A percentile compares a stretch with the other conserved stretches of the same genome.
Conservation (phyloP, 2,329 filamentous ascomycete species). For the Paecilomyces dactylethromorphus region DNA sequence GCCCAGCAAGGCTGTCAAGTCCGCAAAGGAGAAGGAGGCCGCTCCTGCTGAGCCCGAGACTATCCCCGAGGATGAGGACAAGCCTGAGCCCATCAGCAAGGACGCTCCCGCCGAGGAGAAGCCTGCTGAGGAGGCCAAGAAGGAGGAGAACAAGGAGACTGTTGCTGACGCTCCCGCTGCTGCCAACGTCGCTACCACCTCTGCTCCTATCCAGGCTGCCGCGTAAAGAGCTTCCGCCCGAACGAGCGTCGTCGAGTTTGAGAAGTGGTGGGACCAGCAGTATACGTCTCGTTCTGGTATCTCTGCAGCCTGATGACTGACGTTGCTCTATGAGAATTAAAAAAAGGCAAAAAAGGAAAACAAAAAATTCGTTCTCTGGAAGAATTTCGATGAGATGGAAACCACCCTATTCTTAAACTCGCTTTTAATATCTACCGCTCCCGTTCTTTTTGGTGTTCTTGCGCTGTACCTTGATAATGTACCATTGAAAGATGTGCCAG, state of each 20-base stretch:
- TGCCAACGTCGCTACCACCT: conserved; percentile 22
- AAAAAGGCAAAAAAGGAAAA: conserved; percentile 12
- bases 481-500: conserved; percentile 5
- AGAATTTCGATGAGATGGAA: conserved; percentile 5
- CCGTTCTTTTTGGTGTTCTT: conserved; percentile 15
- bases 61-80: conserved; percentile 19
- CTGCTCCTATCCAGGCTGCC: conserved; percentile 36
- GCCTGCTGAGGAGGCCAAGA: conserved; percentile 14
- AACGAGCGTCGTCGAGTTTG: conserved; percentile 30
- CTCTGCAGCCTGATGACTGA: conserved; percentile 15
- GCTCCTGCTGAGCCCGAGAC: conserved; percentile 23
- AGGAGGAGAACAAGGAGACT: conserved; percentile 18
- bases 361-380: conserved; percentile 6
- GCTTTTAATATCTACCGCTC: conserved; percentile 19
- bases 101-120: conserved; percentile 19
- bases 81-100: conserved; percentile 16
- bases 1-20: conserved; percentile 43
- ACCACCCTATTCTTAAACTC: conserved; percentile 8
- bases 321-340: conserved; percentile 8
- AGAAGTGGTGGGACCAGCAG: conserved; percentile 36
- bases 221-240: conserved; percentile 30
- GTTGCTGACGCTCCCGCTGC: conserved; percentile 19
- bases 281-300: conserved; percentile 21
- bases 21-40: conserved; percentile 27
- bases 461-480: conserved; percentile 6